Evolutionary conservation across 2,329 filamentous ascomycete genomes (phyloP).

Genomic region (Aaosphaeria arxii): DNA sequence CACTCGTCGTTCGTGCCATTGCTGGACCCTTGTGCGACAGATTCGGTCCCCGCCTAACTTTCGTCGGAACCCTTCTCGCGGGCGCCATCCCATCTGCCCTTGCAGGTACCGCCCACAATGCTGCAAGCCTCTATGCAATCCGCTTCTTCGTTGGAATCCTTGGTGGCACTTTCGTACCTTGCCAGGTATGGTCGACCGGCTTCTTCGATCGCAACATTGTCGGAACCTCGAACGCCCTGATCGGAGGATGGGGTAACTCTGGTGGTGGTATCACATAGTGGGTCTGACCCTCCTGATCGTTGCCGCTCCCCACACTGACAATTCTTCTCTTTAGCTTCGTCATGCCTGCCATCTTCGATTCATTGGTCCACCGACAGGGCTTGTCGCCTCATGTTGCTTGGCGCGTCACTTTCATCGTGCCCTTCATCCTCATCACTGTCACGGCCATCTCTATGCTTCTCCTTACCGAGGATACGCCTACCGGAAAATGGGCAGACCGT

Average conservation of each 20-base stretch:
- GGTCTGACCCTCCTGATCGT: slow-evolving; percentile 4
- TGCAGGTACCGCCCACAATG: slow-evolving; percentile 70
- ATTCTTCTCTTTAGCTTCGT: slow-evolving; percentile 56
- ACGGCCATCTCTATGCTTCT: slow-evolving; percentile 68
- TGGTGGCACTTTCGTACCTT: slow-evolving; percentile 76
- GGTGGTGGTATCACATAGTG: slow-evolving; percentile 84
- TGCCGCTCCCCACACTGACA: not conserved
- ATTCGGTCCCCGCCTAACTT: slow-evolving; percentile 77
- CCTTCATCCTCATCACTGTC: slow-evolving; percentile 69
- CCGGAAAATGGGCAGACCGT: slow-evolving; percentile 76
- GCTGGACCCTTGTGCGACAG: slow-evolving; percentile 83
- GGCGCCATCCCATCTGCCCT: slow-evolving; percentile 80
- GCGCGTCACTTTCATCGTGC: slow-evolving; percentile 81
- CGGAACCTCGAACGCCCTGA: slow-evolving; percentile 81
- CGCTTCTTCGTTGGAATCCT: slow-evolving; percentile 81
- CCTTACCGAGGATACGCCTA: slow-evolving; percentile 77
- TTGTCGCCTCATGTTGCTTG: slow-evolving; percentile 69
- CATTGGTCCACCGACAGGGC: slow-evolving; percentile 59
- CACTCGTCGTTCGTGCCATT: slow-evolving; percentile 70
- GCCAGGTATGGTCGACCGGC: slow-evolving; percentile 88
- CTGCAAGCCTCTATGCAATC: slow-evolving; percentile 65
- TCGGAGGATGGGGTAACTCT: slow-evolving; percentile 81
- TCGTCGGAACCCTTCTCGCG: slow-evolving; percentile 71
- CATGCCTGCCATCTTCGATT: slow-evolving; percentile 87
- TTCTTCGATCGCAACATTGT: slow-evolving; percentile 94